Evolutionary conservation across 768 basidiomycete genomes (phyloP), one percentile per base, ranked within the genome.

Genomic region (Fistulinella prunicolor): DNA sequence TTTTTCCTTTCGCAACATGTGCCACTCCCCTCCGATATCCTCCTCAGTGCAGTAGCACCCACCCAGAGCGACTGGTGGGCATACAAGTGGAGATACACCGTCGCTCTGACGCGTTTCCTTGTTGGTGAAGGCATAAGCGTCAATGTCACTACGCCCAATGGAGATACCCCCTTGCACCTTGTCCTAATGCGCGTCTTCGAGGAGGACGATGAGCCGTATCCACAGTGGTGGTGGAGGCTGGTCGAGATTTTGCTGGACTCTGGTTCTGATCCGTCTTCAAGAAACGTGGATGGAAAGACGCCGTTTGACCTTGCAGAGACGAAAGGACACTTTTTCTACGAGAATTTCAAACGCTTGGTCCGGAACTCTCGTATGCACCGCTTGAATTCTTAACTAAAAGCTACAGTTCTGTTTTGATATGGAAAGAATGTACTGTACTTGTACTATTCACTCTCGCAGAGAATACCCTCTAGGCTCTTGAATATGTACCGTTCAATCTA

Each of bases 291-390:
- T 1, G 50, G 39, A 9, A 4, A 42, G 14, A 41, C 51, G 0
- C 19, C 51, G 0, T 12, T 32, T 20, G 43, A 35, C 23, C 19
- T 46, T 30, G 52, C 44, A 16, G 12, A 41, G 17, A 21, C 1
- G 6, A 29, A 28, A 8, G 43, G 39, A 10, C 34, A 24, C 2
- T 42, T 26, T n/a, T 41, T 40, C 38, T 13, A 40, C 3, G 13
- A 46, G 16, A 53, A 53, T 23, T 53, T 53, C 13, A 13, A 26
- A 2, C 51, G 50, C 3, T 40, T 52, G 38, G 32, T 51, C 3
- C 16, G 9, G 1, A 21, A 40, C 22, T 14, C 42, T 19, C 9
- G 13, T 32, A 14, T 32, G 13, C 30, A 32, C 30, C 13, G 30
- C 24, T 45, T 6, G n/a, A n/a, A n/a, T n/a, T n/a, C n/a, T n/a